A percentile compares a stretch with the other conserved stretches of the same genome.
Evolutionary conservation across 768 basidiomycete species (phyloP).

Genomic region (Tylopilus intermedius): DNA sequence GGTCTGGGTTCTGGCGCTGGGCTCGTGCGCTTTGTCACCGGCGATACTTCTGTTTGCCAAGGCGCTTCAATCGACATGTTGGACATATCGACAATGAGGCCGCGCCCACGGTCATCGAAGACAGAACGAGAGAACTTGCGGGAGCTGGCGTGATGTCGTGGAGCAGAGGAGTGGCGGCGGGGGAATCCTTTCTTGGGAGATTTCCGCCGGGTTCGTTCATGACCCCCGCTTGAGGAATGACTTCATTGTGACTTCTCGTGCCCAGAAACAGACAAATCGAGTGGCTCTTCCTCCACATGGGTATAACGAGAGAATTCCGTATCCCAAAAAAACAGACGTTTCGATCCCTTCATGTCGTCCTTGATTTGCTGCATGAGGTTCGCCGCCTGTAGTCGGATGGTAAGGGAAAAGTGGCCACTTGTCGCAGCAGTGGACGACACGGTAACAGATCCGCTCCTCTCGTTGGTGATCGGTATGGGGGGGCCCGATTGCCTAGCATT

Average conservation of each 20-base stretch:
- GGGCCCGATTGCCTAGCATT: conserved; percentile 9
- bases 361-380: conserved; percentile 84
- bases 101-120: conserved; percentile 39
- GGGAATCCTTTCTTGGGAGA: conserved; percentile 24
- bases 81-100: conserved; percentile 38
- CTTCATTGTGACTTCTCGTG: conserved; percentile 23
- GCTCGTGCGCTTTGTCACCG: conserved; percentile 9
- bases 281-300: conserved; percentile 13
- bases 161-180: conserved; percentile 33
- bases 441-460: conserved; percentile 22
- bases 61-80: conserved; percentile 41
- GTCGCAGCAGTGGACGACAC: conserved; percentile 30
- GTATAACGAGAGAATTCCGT: conserved; percentile 48
- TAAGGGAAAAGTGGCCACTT: conserved; percentile 53
- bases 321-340: conserved; percentile 67
- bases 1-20: conserved; percentile 2
- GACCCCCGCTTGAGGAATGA: conserved; percentile 26
- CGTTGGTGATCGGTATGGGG: conserved; percentile 11
- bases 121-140: conserved; percentile 38
- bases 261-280: conserved; percentile 11
- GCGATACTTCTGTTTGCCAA: conserved; percentile 25
- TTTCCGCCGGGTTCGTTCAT: conserved; percentile 25
- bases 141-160: conserved; percentile 40
- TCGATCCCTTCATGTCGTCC: conserved; percentile 62
- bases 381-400: conserved; percentile 72